Evolutionary conservation across 345 rosid species (phyloP).

Genomic region (Linum tenue): DNA sequence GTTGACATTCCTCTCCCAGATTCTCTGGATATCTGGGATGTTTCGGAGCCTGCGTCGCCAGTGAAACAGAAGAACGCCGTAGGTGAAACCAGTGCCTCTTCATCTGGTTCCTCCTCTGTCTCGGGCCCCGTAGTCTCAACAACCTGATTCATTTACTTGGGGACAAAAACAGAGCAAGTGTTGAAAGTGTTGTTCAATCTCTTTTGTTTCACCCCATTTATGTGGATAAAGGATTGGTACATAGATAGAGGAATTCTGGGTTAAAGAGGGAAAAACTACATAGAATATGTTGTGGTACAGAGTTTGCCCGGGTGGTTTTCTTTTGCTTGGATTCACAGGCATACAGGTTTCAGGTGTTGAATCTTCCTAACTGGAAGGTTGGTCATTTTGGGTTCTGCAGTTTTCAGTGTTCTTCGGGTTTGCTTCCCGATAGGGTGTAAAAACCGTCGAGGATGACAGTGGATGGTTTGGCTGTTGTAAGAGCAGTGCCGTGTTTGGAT

Average conservation of each 20-base stretch:
- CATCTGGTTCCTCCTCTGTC: constrained; percentile 29
- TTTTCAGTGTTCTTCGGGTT: no score
- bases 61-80: constrained; percentile 43
- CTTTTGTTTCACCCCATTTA: no score
- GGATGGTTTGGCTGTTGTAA: no score
- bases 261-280: not conserved
- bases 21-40: constrained; percentile 76
- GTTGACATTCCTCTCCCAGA: constrained; percentile 57
- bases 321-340: no score
- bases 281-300: not conserved
- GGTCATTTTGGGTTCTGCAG: no score
- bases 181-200: not conserved
- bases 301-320: no score
- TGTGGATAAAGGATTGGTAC: not conserved
- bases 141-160: not conserved
- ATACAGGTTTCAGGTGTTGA: no score
- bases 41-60: constrained; percentile 37
- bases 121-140: constrained; percentile 24
- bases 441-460: no score
- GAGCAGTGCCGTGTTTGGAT: no score
- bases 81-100: constrained; percentile 40
- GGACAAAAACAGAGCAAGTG: not conserved
- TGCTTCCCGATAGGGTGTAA: no score
- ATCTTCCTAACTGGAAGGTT: no score
- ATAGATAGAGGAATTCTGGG: not conserved